Base-by-base conservation (phyloP, 352 stramenopile genomes). In the Plasmopara viticola region DNA sequence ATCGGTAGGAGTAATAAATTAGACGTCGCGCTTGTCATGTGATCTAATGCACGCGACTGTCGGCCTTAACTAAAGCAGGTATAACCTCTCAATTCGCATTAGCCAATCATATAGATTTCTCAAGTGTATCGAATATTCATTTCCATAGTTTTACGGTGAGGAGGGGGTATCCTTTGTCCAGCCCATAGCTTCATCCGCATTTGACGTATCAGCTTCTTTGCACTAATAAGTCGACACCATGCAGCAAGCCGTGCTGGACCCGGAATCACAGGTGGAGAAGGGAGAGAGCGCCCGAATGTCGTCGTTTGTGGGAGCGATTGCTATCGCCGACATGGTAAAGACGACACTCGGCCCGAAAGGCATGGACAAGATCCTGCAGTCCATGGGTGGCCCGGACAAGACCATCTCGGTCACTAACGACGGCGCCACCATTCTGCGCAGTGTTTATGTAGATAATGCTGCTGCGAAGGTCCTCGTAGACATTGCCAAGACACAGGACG, bases 351-450 rank as follows among this genome's bases (percentile, higher is more conserved):
- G 97, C 13, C 97, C 97, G n/a, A 99, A 99, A 71, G 97, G 97
- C 28, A 99, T 99, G 96, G 97, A 99, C 78, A 99, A 99, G 72
- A 99, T 99, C 64, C 74, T 99, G 48, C 97, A 99, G 78, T 94
- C 81, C 9, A 86, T 87, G 72, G 82, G 78, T 46, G 79, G 83
- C 20, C 75, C 72, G 9, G 83, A 92, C 70, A 90, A 90, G 72
- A 86, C 53, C 43, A 95, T 97, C 50, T 95, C 81, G 39, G 95
- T 99, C 15, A 99, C 97, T 15, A 99, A 99, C 77, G 97, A 99
- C 70, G 97, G 97, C 33, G 96, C 97, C 8, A 99, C 97, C 4
- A 99, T 99, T 70, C 72, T 99, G 38, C 92, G 93, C 59, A 90
- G 86, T 12, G 79, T 99, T 39, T 96, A 98, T 62, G 82, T 99